Evolutionary conservation across 352 stramenopile species (phyloP), one percentile per base, ranked within the genome.

Genomic region (Pythium inflatum): DNA sequence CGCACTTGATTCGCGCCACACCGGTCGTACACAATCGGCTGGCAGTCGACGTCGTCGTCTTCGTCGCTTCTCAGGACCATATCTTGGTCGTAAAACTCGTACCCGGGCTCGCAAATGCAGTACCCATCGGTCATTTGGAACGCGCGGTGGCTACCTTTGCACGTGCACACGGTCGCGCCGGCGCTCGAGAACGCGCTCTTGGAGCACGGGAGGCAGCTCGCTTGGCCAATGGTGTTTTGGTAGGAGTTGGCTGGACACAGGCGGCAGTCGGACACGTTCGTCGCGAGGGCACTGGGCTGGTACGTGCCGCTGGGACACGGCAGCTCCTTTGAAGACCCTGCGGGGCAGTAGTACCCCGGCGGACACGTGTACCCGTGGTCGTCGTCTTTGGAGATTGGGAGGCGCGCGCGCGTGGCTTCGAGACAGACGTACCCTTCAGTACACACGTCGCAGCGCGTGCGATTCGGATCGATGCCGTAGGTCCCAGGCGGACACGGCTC

Each of bases 121-220:
- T 92, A 95, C 2, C 93, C 92, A 40, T 97, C 89, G 0, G 80
- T 91, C 78, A 93, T 90, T 66, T 98, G 90, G 61, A 98, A 98
- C 5, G 90, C 90, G 9, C 93, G 88, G 69, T 98, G 91, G 30
- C 80, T 90, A 6, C 92, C 93, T 27, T 90, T 75, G 45, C 93
- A 98, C 5, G 79, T 86, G 66, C 92, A 98, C 46, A 83, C 77
- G 0, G 76, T 85, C 0, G 88, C 82, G 3, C 87, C 88, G 48
- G 63, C 57, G 2, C 57, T 49, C 0, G 87, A 83, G 53, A 80
- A 93, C 2, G 87, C 82, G 28, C 87, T 96, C 14, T 88, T 95
- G 14, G 92, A 97, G 71, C 93, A 98, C 4, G 87, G 85, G 22
- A 94, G 77, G 71, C 93, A 98, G 30, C 72, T 89, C 5, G 75